Evolutionary conservation across 305 asterid species (phyloP), one percentile per base, ranked within the genome.

Genomic region (Fraxinus nigra): DNA sequence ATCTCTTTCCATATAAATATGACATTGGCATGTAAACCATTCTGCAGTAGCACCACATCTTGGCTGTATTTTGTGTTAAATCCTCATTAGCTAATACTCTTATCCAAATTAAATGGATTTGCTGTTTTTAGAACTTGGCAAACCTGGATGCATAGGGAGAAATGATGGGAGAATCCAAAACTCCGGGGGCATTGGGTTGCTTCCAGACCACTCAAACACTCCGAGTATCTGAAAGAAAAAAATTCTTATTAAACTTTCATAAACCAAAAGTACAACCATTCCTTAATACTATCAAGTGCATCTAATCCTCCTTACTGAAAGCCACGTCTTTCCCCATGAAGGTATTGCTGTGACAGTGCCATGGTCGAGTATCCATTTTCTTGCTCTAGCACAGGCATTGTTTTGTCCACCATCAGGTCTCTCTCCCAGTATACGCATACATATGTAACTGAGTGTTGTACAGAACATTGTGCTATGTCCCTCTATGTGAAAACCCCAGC

Each of bases 1-100:
- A 82, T 82, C 82, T 82, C 35, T 77, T 77, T 30, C 85, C 85
- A 70, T 82, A 82, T 65, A 82, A 77, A 56, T 82, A 82, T 7
- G 82, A 83, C 85, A 78, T 83, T 4, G 82, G 85, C 82, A 79
- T 61, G 86, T 83, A 83, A 46, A 80, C 83, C 83, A 80, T 75
- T 30, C 84, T 79, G 22, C 80, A 83, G 73, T 83, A 83, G 77
- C 83, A 79, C 83, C 72, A 79, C 83, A 83, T 79, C 67, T 83
- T 80, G 9, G 83, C 83, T 83, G 85, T 14, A 73, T 61, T 3
- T 59, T 18, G 40, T 30, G 16, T 14, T 56, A 7, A 56, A 69
- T 35, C 18, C 0, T 67, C 20, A 22, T 37, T 9, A 61, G 24
- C 4, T 14, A 0, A 18, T 46, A 33, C 0, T 48, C 22, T 48